Conservation (phyloP, 225 moss, liverwort and hornwort species). For the Antitrichia curtipendula region DNA sequence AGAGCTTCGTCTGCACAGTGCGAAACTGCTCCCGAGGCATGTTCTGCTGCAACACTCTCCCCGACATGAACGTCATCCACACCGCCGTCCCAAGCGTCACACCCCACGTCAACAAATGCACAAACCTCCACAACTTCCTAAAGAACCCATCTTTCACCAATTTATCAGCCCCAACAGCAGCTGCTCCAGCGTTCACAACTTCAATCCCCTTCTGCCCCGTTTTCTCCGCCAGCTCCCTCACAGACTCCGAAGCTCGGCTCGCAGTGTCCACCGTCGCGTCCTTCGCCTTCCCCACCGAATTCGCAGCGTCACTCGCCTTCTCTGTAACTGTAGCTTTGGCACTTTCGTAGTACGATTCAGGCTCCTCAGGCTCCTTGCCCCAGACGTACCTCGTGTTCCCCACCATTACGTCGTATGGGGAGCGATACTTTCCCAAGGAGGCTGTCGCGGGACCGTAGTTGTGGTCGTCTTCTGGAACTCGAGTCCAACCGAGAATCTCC, state of each 20-base stretch:
- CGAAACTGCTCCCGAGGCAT: constrained; percentile 63
- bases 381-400: constrained; percentile 24
- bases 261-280: constrained; percentile 8
- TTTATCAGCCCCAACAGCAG: constrained; percentile 3
- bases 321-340: neutral
- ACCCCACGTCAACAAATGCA: constrained; percentile 46
- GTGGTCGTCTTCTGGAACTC: neutral
- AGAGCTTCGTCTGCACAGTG: constrained; percentile 59
- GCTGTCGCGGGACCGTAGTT: neutral
- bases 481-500: constrained; percentile 34
- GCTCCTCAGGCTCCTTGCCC: constrained; percentile 7
- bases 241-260: neutral
- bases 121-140: constrained; percentile 17
- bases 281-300: neutral
- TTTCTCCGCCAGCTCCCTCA: neutral
- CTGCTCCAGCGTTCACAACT: neutral
- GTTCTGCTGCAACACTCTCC: constrained; percentile 31
- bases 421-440: neutral
- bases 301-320: neutral
- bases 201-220: neutral
- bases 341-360: constrained; percentile 3
- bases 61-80: constrained; percentile 85
- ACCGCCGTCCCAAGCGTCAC: constrained; percentile 43
- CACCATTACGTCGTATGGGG: constrained; percentile 34
- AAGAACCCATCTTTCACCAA: constrained; percentile 17